Base-by-base conservation (phyloP, 2,329 filamentous ascomycete species). In the Cladophialophora yegresii region DNA sequence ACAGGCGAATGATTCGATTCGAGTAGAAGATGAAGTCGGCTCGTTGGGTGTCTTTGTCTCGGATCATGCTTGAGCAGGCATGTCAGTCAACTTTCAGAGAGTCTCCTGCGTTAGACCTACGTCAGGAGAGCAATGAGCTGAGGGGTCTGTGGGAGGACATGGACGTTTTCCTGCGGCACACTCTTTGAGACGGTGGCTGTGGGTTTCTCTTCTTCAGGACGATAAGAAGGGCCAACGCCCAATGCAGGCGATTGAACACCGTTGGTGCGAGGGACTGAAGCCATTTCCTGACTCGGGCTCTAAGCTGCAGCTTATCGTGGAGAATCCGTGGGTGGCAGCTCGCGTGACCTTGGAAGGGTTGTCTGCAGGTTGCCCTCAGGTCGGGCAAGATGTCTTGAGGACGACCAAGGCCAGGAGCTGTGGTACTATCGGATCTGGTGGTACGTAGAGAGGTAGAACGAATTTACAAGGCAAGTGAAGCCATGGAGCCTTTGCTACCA, bases 11-110 rank as follows among this genome's bases (percentile, higher is more conserved):
- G 76, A 99, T 98, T 65, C 95, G 88, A 80, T 99, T 99, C 50
- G 93, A 96, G 81, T 98, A 96, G 81, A 99, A 99, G 75, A 99
- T 97, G 77, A 99, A 99, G 78, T 99, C 95, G 67, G 92, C 95
- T 64, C 95, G 90, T 62, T 89, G 87, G 5, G 95, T 99, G 71
- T 89, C 85, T 77, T 90, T 91, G 78, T 96, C 92, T 72, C 95
- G 89, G 75, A 99, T 98, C 85, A 97, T 97, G 68, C 93, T 98
- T 73, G 68, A 33, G 30, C 16, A 53, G 56, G 58, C 20, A 51
- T 32, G 57, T 60, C 36, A 61, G 49, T 55, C 57, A 40, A 61
- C 12, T 53, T 54, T 16, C 16, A 43, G 13, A 22, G 32, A 1
- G 36, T 10, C 40, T n/a, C 45, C 28, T 56, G 32, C 5, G 50